Conservation (phyloP, 306 rosid genomes). For the Cicer chorassanicum region DNA sequence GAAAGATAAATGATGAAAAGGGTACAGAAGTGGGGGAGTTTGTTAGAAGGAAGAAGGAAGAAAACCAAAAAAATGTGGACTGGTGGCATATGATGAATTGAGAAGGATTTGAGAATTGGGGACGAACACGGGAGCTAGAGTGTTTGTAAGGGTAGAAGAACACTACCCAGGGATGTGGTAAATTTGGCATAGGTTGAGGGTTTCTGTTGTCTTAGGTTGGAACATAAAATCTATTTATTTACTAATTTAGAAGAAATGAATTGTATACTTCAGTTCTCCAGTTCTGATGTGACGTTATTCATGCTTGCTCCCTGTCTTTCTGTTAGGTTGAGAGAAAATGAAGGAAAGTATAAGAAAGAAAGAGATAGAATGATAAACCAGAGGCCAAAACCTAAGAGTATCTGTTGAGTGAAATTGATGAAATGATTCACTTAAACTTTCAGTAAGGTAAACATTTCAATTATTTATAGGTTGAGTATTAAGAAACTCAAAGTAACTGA, state of each 20-base stretch:
- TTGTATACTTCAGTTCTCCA: constrained; percentile 29
- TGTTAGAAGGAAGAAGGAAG: constrained; percentile 18
- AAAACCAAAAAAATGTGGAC: constrained; percentile 2
- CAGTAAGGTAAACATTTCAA: background rate
- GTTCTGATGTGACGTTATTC: constrained; percentile 30
- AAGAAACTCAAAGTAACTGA: constrained; percentile 14
- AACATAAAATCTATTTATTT: background rate
- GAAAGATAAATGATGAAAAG: background rate
- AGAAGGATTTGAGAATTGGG: background rate
- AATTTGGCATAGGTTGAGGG: background rate
- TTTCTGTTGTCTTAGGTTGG: background rate
- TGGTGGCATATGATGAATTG: background rate
- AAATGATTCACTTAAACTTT: constrained; percentile 16
- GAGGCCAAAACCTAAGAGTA: background rate
- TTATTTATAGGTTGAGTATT: background rate
- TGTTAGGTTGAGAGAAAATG: constrained; percentile 11
- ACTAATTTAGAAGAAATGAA: constrained; percentile 37
- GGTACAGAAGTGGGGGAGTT: background rate
- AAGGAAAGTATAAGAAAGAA: constrained; percentile 17
- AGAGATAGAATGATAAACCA: constrained; percentile 26
- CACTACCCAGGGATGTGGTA: background rate
- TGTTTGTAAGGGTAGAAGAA: background rate
- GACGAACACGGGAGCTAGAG: background rate
- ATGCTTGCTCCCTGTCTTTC: constrained; percentile 22
- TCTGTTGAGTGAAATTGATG: constrained; percentile 5